phyloP scores from a whole-genome alignment of 2,329 filamentous ascomycete species.

The Hortaea werneckii region DNA sequence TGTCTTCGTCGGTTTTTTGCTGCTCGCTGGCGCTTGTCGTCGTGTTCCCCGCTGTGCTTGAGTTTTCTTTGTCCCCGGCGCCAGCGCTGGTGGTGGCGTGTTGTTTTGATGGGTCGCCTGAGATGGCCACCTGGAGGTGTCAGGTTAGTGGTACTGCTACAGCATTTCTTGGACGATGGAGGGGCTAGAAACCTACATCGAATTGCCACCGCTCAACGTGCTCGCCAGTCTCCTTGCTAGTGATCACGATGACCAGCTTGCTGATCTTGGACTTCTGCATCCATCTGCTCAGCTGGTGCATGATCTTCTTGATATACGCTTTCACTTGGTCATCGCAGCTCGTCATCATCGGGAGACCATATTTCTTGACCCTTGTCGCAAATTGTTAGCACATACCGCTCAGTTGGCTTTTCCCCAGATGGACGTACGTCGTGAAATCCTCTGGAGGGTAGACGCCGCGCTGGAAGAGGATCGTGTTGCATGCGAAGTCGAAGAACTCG shows the following conservation, averaged over 20 bases:
- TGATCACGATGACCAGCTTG: slow-evolving; percentile 93
- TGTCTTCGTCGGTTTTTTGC: slow-evolving; percentile 86
- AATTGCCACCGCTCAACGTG: slow-evolving; percentile 98
- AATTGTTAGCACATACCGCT: slow-evolving; percentile 1
- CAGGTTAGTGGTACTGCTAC: no score
- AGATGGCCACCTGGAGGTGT: slow-evolving; percentile 18
- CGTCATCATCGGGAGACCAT: slow-evolving; percentile 97
- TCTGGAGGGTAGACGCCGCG: slow-evolving; percentile 77
- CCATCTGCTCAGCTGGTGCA: slow-evolving; percentile 95
- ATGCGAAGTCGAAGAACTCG: slow-evolving; percentile 98
- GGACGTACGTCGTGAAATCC: slow-evolving; percentile 77
- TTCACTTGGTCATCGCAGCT: slow-evolving; percentile 97
- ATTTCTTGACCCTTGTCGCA: slow-evolving; percentile 72
- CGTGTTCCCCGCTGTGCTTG: slow-evolving; percentile 21
- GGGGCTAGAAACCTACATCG: slow-evolving; percentile 48
- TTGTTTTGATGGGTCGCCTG: slow-evolving; percentile 32
- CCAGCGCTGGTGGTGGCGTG: slow-evolving; percentile 20
- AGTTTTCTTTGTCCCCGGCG: slow-evolving; percentile 59
- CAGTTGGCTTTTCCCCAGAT: background rate
- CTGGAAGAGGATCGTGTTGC: slow-evolving; percentile 96
- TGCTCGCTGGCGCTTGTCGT: slow-evolving; percentile 7
- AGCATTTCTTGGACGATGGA: background rate
- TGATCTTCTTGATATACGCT: slow-evolving; percentile 98
- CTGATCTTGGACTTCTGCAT: slow-evolving; percentile 96
- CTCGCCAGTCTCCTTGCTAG: slow-evolving; percentile 91